Evolutionary conservation across 2,329 filamentous ascomycete species (phyloP).

Genomic region (Alternaria sp.): DNA sequence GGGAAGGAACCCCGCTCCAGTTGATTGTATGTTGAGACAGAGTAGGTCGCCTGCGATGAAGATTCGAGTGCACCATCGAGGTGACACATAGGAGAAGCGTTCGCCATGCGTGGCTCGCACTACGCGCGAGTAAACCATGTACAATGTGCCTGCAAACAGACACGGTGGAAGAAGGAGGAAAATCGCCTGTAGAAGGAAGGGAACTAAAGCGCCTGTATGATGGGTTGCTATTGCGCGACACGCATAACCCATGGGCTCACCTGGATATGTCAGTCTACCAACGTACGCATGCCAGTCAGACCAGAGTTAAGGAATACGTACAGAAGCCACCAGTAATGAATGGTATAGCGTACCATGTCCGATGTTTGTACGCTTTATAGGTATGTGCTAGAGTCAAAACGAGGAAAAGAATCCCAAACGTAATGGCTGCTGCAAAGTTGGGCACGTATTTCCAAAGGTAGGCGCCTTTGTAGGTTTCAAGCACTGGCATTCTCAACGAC

Average conservation of each 20-base stretch:
- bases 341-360: constrained; percentile 57
- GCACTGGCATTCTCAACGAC: constrained; percentile 4
- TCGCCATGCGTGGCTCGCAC: constrained; percentile 47
- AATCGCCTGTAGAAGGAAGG: constrained; percentile 49
- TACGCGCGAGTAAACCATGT: constrained; percentile 52
- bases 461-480: constrained; percentile 15
- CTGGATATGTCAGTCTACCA: constrained; percentile 33
- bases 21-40: constrained; percentile 57
- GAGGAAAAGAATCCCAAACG: constrained; percentile 56
- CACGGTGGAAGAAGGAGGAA: constrained; percentile 51
- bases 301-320: constrained; percentile 41
- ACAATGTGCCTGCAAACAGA: constrained; percentile 53
- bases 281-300: constrained; percentile 2
- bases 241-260: constrained; percentile 60
- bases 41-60: constrained; percentile 62
- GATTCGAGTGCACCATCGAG: constrained; percentile 56
- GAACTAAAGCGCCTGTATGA: constrained; percentile 29
- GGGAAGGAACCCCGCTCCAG: constrained; percentile 50
- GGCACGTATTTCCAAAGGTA: constrained; percentile 48
- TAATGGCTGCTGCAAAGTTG: constrained; percentile 52
- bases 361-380: constrained; percentile 46
- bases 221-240: constrained; percentile 52
- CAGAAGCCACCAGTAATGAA: constrained; percentile 56
- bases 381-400: constrained; percentile 50
- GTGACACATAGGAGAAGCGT: constrained; percentile 48